Conservation (phyloP, 495 filamentous ascomycete genomes). For the Hyaloscypha bicolor region DNA sequence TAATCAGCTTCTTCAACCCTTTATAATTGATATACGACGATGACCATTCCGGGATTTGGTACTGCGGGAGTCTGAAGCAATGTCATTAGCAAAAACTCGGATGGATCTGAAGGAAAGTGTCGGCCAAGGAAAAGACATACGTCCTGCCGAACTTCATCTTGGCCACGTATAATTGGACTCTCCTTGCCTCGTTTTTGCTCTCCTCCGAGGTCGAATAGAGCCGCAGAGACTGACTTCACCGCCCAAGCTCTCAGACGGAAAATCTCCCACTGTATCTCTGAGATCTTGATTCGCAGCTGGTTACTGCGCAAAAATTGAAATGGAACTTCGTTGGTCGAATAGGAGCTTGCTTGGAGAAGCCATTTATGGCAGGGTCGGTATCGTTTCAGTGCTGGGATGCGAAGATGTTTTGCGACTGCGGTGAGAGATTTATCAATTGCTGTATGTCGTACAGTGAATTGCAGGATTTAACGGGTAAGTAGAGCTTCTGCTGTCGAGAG, state of each 20-base stretch:
- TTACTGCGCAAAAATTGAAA: conserved; percentile 23
- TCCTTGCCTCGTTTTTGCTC: not conserved
- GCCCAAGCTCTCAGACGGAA: not conserved
- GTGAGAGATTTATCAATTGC: conserved; percentile 2
- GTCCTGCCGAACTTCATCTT: conserved; percentile 74
- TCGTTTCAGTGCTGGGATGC: not conserved
- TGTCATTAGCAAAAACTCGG: not conserved
- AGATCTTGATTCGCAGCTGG: not conserved
- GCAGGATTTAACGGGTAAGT: not conserved
- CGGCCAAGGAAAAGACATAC: conserved; percentile 9
- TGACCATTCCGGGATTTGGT: conserved; percentile 97
- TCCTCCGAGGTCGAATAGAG: not conserved
- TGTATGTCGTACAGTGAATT: not conserved
- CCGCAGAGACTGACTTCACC: not conserved
- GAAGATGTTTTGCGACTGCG: not conserved
- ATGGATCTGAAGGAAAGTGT: not conserved
- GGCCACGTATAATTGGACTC: not conserved
- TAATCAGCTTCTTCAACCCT: conserved; percentile 91
- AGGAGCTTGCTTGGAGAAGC: conserved; percentile 21
- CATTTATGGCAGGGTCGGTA: conserved; percentile 23
- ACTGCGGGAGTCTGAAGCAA: conserved; percentile 69
- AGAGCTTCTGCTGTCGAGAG: not conserved
- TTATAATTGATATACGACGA: conserved; percentile 95
- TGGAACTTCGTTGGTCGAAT: conserved; percentile 27
- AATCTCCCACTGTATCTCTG: not conserved